Conservation (phyloP, 441 rosid species). For the Jatropha multifida region DNA sequence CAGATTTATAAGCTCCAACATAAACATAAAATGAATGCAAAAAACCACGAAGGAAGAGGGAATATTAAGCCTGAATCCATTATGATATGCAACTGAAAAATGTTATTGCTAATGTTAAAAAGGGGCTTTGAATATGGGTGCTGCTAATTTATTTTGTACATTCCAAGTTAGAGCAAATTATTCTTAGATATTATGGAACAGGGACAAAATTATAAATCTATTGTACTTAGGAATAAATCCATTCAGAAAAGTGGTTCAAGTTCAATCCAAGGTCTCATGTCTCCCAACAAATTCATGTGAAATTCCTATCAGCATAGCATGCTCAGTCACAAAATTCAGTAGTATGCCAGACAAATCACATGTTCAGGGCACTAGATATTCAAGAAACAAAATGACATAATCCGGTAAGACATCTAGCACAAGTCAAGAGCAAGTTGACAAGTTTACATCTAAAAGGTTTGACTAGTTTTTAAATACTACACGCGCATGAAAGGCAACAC, state of each 20-base stretch:
- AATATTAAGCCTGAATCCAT: no score
- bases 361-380: not conserved
- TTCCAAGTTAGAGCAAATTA: not conserved
- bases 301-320: conserved; percentile 2
- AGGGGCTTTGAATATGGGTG: no score
- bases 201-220: not conserved
- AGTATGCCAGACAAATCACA: not conserved
- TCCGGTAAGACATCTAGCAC: not conserved
- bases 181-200: not conserved
- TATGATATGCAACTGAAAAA: not conserved
- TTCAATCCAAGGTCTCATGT: not conserved
- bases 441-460: not conserved
- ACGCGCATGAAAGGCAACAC: not conserved
- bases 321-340: not conserved
- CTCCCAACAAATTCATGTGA: not conserved
- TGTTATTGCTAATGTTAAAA: no score
- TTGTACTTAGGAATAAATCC: not conserved
- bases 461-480: not conserved
- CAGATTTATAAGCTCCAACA: not conserved
- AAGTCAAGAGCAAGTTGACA: not conserved
- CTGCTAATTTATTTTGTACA: not conserved
- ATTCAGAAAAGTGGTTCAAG: not conserved
- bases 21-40: not conserved
- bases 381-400: not conserved
- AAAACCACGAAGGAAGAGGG: not conserved